Evolutionary conservation across 2,329 filamentous ascomycete genomes (phyloP), one percentile per base, ranked within the genome.

Genomic region (Neophaeococcomyces mojaviensis): DNA sequence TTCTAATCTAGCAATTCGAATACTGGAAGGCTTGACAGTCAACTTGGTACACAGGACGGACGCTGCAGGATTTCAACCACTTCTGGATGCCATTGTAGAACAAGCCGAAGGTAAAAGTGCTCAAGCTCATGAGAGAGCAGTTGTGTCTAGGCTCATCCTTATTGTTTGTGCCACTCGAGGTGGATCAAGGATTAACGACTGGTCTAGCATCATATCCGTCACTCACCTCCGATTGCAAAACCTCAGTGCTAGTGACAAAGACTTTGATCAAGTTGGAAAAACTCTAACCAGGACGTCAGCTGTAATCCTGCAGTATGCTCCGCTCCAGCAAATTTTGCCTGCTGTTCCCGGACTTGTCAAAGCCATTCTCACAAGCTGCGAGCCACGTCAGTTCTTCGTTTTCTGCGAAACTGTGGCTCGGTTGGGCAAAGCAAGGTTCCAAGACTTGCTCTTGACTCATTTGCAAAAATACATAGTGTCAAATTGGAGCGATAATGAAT

Each of bases 401-500:
- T 95, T 97, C 64, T 96, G 88, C 64, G 82, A 83, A 12, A 82
- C 86, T 43, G 82, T 92, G 55, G 82, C 86, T 0, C 77, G 87
- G 44, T 71, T 94, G 30, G 82, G 88, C 37, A 62, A 75, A 1
- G 77, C 82, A 44, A 77, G 86, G 32, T 98, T 97, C 60, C 77
- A 81, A 44, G 82, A 79, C 52, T 70, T 96, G n/a, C 75, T 94
- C 26, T 72, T 89, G 6, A 82, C 80, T 31, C 81, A 86, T 47
- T 88, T 97, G 55, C 86, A 94, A 63, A 87, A 79, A 77, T 96
- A 92, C 58, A 74, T 95, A 51, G 70, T 81, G 26, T 74, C 74
- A 5, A 81, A 86, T 55, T 94, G 87, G 86, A 77, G 54, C 61
- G 71, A 59, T 74, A 59, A 86, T 42, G 81, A 87, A 60, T 77